Conservation (phyloP, 2,329 filamentous ascomycete genomes). For the Cladosporium halotolerans region DNA sequence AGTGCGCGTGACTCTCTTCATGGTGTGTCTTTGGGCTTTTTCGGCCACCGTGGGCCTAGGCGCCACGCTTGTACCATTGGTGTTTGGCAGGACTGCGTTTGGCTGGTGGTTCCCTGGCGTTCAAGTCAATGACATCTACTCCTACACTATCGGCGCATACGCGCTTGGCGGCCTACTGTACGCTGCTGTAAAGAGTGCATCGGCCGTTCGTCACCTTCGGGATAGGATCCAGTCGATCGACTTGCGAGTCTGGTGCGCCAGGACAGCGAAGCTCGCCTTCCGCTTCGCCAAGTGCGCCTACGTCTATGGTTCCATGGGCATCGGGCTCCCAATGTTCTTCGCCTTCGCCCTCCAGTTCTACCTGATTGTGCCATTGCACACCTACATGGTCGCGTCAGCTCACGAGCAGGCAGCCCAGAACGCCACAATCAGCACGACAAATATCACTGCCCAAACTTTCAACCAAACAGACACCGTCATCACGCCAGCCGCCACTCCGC, state of each 20-base stretch:
- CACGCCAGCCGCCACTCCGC: constrained; percentile 17
- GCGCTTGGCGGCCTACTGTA: constrained; percentile 66
- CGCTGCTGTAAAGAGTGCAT: constrained; percentile 29
- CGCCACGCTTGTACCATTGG: constrained; percentile 76
- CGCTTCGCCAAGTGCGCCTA: constrained; percentile 58
- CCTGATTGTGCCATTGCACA: constrained; percentile 77
- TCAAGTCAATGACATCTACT: constrained; percentile 89
- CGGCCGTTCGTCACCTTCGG: constrained; percentile 11
- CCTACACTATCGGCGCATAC: constrained; percentile 86
- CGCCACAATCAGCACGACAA: neutral
- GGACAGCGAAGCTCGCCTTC: constrained; percentile 19
- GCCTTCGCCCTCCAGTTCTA: constrained; percentile 82
- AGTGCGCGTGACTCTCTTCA: constrained; percentile 73
- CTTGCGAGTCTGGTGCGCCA: constrained; percentile 20
- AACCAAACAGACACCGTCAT: constrained; percentile 13
- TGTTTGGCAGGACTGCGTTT: constrained; percentile 77
- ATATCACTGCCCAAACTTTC: neutral
- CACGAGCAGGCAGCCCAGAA: constrained; percentile 16
- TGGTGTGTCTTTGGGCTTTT: constrained; percentile 87
- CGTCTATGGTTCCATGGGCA: constrained; percentile 64
- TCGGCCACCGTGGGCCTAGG: constrained; percentile 80
- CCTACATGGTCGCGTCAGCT: constrained; percentile 44
- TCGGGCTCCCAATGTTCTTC: constrained; percentile 77
- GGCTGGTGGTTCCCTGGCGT: constrained; percentile 66
- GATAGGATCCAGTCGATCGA: constrained; percentile 17